phyloP scores from a whole-genome alignment of 345 rosid genomes.

The Durio zibethinus region DNA sequence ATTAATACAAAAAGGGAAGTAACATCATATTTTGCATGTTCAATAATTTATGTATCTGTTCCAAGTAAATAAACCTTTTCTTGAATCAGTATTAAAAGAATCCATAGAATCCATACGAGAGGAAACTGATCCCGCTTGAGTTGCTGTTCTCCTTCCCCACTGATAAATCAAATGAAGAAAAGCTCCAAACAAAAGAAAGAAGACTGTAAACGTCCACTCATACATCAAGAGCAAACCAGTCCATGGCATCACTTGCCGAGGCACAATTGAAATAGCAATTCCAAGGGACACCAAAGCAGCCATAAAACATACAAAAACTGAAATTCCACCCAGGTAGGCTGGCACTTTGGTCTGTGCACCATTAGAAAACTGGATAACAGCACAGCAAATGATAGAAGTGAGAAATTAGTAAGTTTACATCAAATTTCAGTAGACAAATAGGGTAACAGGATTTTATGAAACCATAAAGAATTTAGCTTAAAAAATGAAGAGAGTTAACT shows the following conservation, averaged over 20 bases:
- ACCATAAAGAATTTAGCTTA: constrained; percentile 3
- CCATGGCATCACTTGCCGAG: constrained; percentile 89
- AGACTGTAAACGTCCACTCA: constrained; percentile 81
- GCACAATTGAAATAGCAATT: constrained; percentile 59
- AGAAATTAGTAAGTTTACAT: not conserved
- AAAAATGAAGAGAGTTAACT: constrained; percentile 18
- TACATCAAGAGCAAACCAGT: constrained; percentile 78
- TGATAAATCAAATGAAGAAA: constrained; percentile 56
- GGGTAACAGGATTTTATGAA: not conserved
- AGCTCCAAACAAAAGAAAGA: constrained; percentile 60
- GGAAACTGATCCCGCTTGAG: constrained; percentile 44
- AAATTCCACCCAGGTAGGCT: constrained; percentile 56
- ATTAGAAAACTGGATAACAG: constrained; percentile 41
- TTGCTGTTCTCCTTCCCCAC: constrained; percentile 56
- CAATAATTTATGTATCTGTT: not conserved
- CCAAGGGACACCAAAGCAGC: constrained; percentile 54
- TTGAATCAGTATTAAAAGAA: constrained; percentile 64
- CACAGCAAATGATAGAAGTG: constrained; percentile 11
- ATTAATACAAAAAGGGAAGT: not conserved
- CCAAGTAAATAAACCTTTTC: constrained; percentile 52
- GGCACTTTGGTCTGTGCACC: constrained; percentile 60
- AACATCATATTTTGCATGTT: not conserved
- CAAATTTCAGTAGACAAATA: constrained; percentile 6
- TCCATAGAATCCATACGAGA: constrained; percentile 41
- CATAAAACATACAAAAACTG: constrained; percentile 51